Evolutionary conservation across 768 basidiomycete genomes (phyloP), one percentile per base, ranked within the genome.

Genomic region (Pilatotrama ljubarskyi): DNA sequence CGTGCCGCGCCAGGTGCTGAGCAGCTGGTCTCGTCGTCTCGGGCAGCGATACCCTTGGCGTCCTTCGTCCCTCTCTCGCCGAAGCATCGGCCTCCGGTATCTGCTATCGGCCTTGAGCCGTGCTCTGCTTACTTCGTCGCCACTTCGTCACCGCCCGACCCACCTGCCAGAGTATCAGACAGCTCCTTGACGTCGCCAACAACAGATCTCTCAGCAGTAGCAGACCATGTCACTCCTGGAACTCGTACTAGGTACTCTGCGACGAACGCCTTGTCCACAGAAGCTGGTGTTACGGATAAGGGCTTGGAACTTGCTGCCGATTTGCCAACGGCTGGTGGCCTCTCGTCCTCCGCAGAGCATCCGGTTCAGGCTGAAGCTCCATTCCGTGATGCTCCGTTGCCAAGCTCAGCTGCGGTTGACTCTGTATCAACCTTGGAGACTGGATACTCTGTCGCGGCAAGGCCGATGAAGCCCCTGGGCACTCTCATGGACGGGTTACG

Each of bases 401-500:
- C 10, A 10, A 4, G 29, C 10, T 32, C 29, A 10, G 10, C 29
- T 5, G 10, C 29, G 10, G 5, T 32, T 5, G 29, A 32, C 29
- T 32, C 5, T 32, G 29, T 5, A 32, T 4, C 10, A 10, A 5
- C 29, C 10, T 5, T 32, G 29, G 29, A 32, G 5, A 32, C 4
- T 4, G 29, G 29, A 32, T 22, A 29, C n/a, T 24, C 38, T n/a
- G n/a, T 20, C 22, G 17, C 51, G 36, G 51, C 55, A 24, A 73
- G 68, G 56, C 62, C 62, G 3, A 62, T 76, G 24, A 74, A 69
- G 53, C 73, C 76, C 2, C 72, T 77, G 15, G 73, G 61, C 13
- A 74, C 72, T 11, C 73, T 75, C 46, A 68, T 78, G 40, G 72
- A 73, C 46, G 66, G 61, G 15, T 75, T 79, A 44, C 54, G 76